Evolutionary conservation across 1,139 yeast species (phyloP).

Genomic region (Zygoascus hellenicus): DNA sequence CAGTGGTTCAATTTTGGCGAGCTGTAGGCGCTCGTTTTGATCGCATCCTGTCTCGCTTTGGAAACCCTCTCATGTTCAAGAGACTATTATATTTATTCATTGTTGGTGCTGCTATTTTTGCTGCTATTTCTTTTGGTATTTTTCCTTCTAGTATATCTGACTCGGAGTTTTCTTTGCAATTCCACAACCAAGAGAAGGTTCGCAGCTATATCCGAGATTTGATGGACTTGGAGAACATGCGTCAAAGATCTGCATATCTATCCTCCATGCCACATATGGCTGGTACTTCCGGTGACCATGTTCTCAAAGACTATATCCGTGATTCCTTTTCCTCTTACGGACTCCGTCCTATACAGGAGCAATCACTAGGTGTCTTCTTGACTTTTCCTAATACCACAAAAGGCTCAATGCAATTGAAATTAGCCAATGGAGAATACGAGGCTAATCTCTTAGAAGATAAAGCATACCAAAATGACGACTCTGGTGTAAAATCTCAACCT

Average conservation of each 20-base stretch:
- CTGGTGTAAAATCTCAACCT: slow-evolving; percentile 26
- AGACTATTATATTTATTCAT: slow-evolving; percentile 65
- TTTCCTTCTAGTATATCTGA: slow-evolving; percentile 43
- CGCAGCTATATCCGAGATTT: slow-evolving; percentile 44
- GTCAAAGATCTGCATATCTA: slow-evolving; percentile 66
- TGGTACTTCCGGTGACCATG: slow-evolving; percentile 79
- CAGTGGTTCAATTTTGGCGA: slow-evolving; percentile 56
- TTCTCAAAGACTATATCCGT: slow-evolving; percentile 60
- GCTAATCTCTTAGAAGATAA: slow-evolving; percentile 32
- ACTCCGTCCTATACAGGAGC: slow-evolving; percentile 34
- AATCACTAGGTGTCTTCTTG: slow-evolving; percentile 45
- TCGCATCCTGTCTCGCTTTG: slow-evolving; percentile 52
- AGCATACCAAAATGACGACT: slow-evolving; percentile 22
- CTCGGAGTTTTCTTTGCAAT: slow-evolving; percentile 45
- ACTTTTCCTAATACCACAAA: slow-evolving; percentile 48
- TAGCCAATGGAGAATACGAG: slow-evolving; percentile 21
- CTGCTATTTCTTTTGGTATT: slow-evolving; percentile 52
- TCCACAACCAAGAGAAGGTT: slow-evolving; percentile 53
- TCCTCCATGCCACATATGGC: slow-evolving; percentile 82
- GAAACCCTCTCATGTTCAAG: slow-evolving; percentile 81
- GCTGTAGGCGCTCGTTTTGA: slow-evolving; percentile 48
- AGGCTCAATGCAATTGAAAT: slow-evolving; percentile 22
- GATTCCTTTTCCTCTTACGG: slow-evolving; percentile 55
- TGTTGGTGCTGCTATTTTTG: slow-evolving; percentile 52
- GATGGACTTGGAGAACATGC: slow-evolving; percentile 54